Evolutionary conservation across 495 filamentous ascomycete genomes (phyloP), one percentile per base, ranked within the genome.

Genomic region (Cercophora scortea): DNA sequence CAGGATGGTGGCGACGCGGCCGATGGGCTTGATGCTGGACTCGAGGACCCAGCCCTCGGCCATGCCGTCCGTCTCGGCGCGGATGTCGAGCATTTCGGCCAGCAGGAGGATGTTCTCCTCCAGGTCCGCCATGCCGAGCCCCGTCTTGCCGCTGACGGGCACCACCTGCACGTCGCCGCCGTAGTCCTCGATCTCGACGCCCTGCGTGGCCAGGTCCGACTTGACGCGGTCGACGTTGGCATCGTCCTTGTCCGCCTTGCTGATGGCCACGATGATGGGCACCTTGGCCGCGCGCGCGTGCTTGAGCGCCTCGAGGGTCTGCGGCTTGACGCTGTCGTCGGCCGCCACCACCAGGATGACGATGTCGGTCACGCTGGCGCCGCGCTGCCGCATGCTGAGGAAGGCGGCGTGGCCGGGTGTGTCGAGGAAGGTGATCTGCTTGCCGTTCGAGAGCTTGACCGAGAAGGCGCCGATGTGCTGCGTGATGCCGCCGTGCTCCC

Each of bases 391-490:
- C 94, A 99, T 99, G 44, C 84, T 83, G 50, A 96, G 70, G 64
- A 99, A 99, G 3, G 94, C 94, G 34, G 92, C 87, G 67, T 99
- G 94, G 4, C 94, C 94, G 0, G 94, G 94, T 0, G 94, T 99
- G 59, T 99, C 94, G 49, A 99, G 79, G 76, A 99, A 99, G 8
- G 94, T 97, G 57, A 97, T 93, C 3, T 77, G 79, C 67, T 90
- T 91, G 19, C 90, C 90, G 6, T 81, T 81, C 15, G 88, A 85
- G 76, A 99, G 81, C 15, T 79, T 78, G 3, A 97, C 92, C 2
- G 88, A 91, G 73, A 99, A 99, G n/a, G 94, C 94, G 62, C 94
- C 94, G 59, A 99, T 99, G 64, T 97, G 94, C 67, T 99, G 94
- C 0, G 94, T 99, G 60, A 99, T 99, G 39, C 94, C 94, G 52